Base-by-base conservation (phyloP, 192 early-diverging fungal genomes). In the Coemansia sp. region DNA sequence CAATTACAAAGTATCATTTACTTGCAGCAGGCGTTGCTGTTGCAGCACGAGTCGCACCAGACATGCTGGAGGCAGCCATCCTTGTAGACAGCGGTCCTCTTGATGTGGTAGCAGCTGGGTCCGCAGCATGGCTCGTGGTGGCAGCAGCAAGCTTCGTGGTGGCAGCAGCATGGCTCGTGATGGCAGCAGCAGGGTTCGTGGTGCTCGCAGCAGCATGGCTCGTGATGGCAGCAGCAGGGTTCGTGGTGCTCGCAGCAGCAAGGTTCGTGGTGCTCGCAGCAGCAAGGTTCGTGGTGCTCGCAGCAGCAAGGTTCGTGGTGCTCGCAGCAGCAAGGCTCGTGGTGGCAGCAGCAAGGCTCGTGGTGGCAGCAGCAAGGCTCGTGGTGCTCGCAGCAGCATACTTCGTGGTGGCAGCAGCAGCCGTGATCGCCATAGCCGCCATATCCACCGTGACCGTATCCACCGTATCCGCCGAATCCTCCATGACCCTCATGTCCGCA, bases 21-120 rank as follows among this genome's bases (percentile, higher is more conserved):
- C 38, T 59, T 54, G 50, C 74, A 62, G 68, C 68, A 70, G 22
- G 62, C 54, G 65, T 78, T 78, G 75, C 58, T 68, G 65, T 78
- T 78, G 75, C 75, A 78, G 68, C 75, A 78, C 25, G 68, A 71
- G 50, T 78, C 75, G 23, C 64, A 78, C 64, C 75, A 78, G n/a
- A 74, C 62, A 34, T 74, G 65, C 65, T 74, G 72, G 54, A 74
- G 72, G 65, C 72, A 74, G 54, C 72, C 72, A 19, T 74, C 60
- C 58, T 74, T 74, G 61, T 74, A 74, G 30, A 74, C 57, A 31
- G 72, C 71, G 28, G 71, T 74, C 33, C 68, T 56, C 64, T 66
- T 77, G 22, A 64, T 63, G 56, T 75, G 73, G 56, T 68, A 75
- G 67, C 72, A 75, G 29, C 45, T 54, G 5, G 66, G 66, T 15